Evolutionary conservation across 2,329 filamentous ascomycete species (phyloP).

Genomic region (Venturia nashicola): DNA sequence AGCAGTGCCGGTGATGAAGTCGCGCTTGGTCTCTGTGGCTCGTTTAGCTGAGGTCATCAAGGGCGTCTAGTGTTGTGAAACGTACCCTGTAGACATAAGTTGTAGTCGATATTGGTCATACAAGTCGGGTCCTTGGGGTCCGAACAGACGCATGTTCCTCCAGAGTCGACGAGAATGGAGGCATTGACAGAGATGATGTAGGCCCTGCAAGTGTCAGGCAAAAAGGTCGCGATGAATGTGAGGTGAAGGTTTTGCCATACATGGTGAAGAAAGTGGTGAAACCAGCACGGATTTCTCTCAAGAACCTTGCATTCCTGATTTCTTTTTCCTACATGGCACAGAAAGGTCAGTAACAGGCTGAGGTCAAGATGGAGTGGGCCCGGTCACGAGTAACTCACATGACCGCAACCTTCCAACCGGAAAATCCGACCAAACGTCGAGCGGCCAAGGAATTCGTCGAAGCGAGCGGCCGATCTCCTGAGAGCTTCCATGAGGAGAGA

Average conservation of each 20-base stretch:
- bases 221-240: conserved; percentile 33
- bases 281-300: conserved; percentile 73
- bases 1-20: conserved; percentile 73
- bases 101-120: conserved; percentile 42
- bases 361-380: no score
- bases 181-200: conserved; percentile 60
- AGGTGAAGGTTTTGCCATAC: conserved; percentile 28
- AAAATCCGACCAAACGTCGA: conserved; percentile 40
- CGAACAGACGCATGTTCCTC: conserved; percentile 63
- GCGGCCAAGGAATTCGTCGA: conserved; percentile 13
- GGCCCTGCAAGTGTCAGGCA: conserved; percentile 41
- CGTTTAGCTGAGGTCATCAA: not conserved
- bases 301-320: conserved; percentile 64
- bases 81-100: conserved; percentile 40
- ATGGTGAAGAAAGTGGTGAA: conserved; percentile 51
- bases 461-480: conserved; percentile 1
- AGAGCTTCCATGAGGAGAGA: conserved; percentile 12
- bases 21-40: conserved; percentile 48
- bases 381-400: conserved; percentile 47
- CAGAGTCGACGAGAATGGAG: conserved; percentile 39
- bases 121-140: conserved; percentile 40
- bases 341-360: no score
- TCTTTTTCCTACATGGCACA: conserved; percentile 44
- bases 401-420: conserved; percentile 67
- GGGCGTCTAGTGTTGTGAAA: not conserved